Evolutionary conservation across 257 asterid species (phyloP).

Genomic region (Penstemon newberryi): DNA sequence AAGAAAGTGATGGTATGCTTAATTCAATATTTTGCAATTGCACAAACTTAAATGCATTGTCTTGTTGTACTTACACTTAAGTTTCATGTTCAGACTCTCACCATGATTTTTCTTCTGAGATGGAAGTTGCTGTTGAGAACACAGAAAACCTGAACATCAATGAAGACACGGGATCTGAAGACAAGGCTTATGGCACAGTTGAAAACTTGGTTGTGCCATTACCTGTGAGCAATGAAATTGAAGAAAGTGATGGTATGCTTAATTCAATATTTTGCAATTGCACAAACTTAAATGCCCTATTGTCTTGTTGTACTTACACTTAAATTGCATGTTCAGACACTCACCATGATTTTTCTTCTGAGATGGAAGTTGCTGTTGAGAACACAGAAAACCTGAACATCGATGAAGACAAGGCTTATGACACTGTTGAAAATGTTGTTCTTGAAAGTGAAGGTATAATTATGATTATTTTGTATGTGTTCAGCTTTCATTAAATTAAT

Average conservation of each 20-base stretch:
- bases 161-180: not conserved
- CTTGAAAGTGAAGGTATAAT: slow-evolving; percentile 13
- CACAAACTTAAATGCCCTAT: not conserved
- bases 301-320: not conserved
- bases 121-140: slow-evolving; percentile 18
- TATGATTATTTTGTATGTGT: not conserved
- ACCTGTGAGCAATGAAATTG: slow-evolving; percentile 16
- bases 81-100: slow-evolving; percentile 7
- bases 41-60: not conserved
- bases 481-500: not conserved
- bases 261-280: not conserved
- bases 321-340: slow-evolving; percentile 5
- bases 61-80: not conserved
- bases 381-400: slow-evolving; percentile 5
- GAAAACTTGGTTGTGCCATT: too few species aligned
- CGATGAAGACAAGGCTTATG: slow-evolving; percentile 1
- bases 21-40: not conserved
- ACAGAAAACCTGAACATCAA: slow-evolving; percentile 2
- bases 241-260: slow-evolving; percentile 29
- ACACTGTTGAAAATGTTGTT: not conserved
- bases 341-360: not conserved
- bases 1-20: slow-evolving; percentile 27
- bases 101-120: not conserved
- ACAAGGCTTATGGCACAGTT: not conserved
- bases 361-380: slow-evolving; percentile 15